These are phyloP conservation scores for Colletotrichum zoysiae DNA, from an alignment of 2,329 filamentous ascomycete species.

Conservation along the genomic window DNA sequence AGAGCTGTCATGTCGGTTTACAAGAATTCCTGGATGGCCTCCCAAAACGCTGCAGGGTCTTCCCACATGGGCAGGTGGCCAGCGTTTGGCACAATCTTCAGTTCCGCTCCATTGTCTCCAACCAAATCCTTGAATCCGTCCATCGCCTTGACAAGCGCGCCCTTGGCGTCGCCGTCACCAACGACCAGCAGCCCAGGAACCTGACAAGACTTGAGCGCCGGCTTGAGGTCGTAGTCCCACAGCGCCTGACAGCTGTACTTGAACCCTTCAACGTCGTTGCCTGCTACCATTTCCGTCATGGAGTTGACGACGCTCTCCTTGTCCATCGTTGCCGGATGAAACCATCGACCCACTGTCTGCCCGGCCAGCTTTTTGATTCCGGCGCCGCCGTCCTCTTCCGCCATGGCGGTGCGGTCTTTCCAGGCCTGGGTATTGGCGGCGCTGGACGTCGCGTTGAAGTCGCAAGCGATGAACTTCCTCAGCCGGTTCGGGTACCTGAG, in stretches of 20 bases:
- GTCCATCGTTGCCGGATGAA: conserved; percentile 68
- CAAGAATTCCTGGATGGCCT: conserved; percentile 71
- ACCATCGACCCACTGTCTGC: conserved; percentile 82
- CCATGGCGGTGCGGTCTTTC: conserved; percentile 79
- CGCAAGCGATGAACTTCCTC: conserved; percentile 76
- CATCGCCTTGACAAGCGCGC: conserved; percentile 83
- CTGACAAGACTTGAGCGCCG: conserved; percentile 63
- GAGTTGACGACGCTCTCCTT: conserved; percentile 62
- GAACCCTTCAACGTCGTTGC: conserved; percentile 79
- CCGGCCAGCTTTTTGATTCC: conserved; percentile 76
- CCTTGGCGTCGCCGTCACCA: conserved; percentile 77
- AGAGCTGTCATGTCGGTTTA: conserved; percentile 43
- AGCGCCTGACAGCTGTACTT: conserved; percentile 75
- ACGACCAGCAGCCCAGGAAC: conserved; percentile 78
- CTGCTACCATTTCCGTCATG: conserved; percentile 77
- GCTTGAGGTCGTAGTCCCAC: conserved; percentile 77
- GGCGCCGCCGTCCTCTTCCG: conserved; percentile 67
- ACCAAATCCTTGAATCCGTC: conserved; percentile 74
- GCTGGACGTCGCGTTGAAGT: conserved; percentile 81
- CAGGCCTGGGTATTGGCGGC: conserved; percentile 82
- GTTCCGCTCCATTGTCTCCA: conserved; percentile 66
- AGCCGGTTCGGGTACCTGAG: conserved; percentile 73
- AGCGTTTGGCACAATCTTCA: conserved; percentile 75
- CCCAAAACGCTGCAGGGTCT: conserved; percentile 75
- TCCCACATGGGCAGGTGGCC: conserved; percentile 91